These are phyloP conservation scores for Ophiostoma piceae DNA, from an alignment of 2,329 filamentous ascomycete genomes.

Conservation along the genomic window DNA sequence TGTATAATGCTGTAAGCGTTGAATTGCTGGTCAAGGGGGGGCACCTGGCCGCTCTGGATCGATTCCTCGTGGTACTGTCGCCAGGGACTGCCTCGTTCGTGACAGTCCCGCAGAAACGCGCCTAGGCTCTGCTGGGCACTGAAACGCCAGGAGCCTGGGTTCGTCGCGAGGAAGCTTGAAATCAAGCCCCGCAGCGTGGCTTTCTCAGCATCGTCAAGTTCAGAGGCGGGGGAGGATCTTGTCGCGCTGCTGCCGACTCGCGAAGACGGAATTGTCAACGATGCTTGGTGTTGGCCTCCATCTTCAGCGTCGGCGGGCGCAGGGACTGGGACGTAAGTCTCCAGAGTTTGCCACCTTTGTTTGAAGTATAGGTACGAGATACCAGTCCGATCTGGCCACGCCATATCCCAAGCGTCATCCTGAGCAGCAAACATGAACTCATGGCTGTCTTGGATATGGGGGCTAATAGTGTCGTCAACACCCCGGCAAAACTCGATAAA, in stretches of 20 bases:
- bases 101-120: not conserved
- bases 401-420: not conserved
- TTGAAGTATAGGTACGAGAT: not conserved
- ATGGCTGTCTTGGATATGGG: not conserved
- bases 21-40: not conserved
- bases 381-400: not conserved
- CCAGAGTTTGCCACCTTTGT: not conserved
- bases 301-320: not conserved
- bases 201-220: not conserved
- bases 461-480: not conserved
- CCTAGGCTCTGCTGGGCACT: not conserved
- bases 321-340: not conserved
- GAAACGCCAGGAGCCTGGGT: not conserved
- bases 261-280: too few species aligned
- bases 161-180: not conserved
- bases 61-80: not conserved
- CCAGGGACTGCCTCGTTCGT: not conserved
- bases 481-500: not conserved
- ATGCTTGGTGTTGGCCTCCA: too few species aligned
- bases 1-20: not conserved
- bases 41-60: not conserved
- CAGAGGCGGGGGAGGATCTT: too few species aligned
- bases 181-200: not conserved
- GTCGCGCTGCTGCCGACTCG: not conserved
- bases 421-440: not conserved